Base-by-base conservation (phyloP, 202 grass and related monocot species). In the Elaeis oleifera region DNA sequence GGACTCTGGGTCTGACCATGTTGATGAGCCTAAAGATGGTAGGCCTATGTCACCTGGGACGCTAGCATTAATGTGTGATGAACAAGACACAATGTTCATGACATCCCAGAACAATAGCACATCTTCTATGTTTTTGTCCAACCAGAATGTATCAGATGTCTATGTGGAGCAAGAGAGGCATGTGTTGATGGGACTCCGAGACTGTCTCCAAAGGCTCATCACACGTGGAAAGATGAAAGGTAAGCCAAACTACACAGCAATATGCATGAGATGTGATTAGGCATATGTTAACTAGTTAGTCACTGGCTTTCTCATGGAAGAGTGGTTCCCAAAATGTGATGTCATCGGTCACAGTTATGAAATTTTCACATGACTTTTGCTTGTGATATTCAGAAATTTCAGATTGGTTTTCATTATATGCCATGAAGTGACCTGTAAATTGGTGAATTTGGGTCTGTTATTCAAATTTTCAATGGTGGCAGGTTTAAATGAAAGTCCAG, bases 41-140 rank as follows among this genome's bases (percentile, higher is more conserved):
- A 82, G 82, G 73, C 85, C 94, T 67, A 80, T 89, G 85, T 99
- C 94, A 76, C 94, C 94, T 68, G 79, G 80, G 67, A 97, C 94
- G 52, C 58, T 89, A 67, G 84, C 85, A 49, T 66, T 97, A 58
- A 80, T 92, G 88, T 97, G 92, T 69, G 74, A 97, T 54, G 94
- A 97, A 65, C 66, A 79, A 71, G 82, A 89, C 53, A 61, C 84
- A 49, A 75, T 86, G 58, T 89, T 92, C 71, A 74, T 70, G 16
- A 51, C 70, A 27, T 75, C 79, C 23, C 76, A 83, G 68, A 72
- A 63, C 72, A 74, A 58, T 36, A 73, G 54, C 75, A 5, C 70
- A 51, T 49, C 69, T 25, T 57, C 71, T 63, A 65, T 60, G 67
- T 25, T 39, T 51, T 53, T 53, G 58, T 64, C 48, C 61, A 80